phyloP scores from a whole-genome alignment of 2,329 filamentous ascomycete species.

The Colletotrichum tropicale region DNA sequence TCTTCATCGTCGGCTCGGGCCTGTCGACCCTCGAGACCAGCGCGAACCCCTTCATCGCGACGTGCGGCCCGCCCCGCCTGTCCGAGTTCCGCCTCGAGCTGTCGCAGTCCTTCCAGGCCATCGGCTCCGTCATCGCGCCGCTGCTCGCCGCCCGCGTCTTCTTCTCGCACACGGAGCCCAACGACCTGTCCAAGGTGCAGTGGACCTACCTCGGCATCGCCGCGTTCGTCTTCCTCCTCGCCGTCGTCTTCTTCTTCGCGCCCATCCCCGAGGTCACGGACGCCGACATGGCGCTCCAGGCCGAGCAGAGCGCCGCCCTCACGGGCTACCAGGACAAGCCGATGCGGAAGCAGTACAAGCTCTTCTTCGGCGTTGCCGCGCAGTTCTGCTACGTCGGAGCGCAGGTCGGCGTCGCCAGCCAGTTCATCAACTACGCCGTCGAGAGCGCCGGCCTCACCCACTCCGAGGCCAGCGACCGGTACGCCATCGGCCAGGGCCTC shows the following conservation, averaged over 20 bases:
- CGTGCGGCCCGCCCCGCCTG: slow-evolving; percentile 64
- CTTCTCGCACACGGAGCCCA: slow-evolving; percentile 56
- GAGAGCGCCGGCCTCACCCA: slow-evolving; percentile 34
- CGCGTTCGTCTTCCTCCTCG: slow-evolving; percentile 60
- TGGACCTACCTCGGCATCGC: slow-evolving; percentile 70
- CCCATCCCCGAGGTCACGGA: slow-evolving; percentile 59
- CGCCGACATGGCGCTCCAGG: slow-evolving; percentile 63
- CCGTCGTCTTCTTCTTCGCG: slow-evolving; percentile 62
- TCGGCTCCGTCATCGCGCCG: slow-evolving; percentile 62
- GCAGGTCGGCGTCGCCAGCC: slow-evolving; percentile 57
- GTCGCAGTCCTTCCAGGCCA: slow-evolving; percentile 62
- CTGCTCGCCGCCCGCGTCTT: slow-evolving; percentile 66
- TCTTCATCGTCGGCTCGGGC: slow-evolving; percentile 47
- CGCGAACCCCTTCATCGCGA: slow-evolving; percentile 56
- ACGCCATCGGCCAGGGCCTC: slow-evolving; percentile 63
- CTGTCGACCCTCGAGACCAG: slow-evolving; percentile 61
- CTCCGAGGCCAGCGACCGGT: slow-evolving; percentile 45
- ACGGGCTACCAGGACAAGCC: slow-evolving; percentile 41
- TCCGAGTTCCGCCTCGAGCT: slow-evolving; percentile 63
- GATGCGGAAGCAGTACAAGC: slow-evolving; percentile 61
- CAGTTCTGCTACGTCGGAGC: slow-evolving; percentile 70
- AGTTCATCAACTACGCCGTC: slow-evolving; percentile 57
- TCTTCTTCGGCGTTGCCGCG: slow-evolving; percentile 64
- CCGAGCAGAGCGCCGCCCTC: slow-evolving; percentile 43
- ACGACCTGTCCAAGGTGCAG: slow-evolving; percentile 63